phyloP scores from a whole-genome alignment of 352 stramenopile genomes.

The Discostella stelligera region DNA sequence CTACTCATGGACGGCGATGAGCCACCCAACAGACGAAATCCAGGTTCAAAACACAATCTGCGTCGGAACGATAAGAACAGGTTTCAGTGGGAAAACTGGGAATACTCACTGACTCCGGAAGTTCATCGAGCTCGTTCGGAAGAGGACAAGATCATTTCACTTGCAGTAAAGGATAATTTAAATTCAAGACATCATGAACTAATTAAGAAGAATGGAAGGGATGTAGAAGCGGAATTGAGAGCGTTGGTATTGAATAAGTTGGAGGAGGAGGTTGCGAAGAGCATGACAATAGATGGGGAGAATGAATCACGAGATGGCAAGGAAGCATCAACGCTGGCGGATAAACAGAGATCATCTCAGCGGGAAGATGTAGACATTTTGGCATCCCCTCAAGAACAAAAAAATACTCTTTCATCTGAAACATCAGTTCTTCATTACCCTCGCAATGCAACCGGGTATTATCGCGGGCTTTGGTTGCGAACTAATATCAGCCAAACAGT shows the following conservation, averaged over 20 bases:
- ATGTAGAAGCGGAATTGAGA: slow-evolving; percentile 55
- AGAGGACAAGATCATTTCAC: slow-evolving; percentile 32
- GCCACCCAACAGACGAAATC: slow-evolving; percentile 18
- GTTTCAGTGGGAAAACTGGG: slow-evolving; percentile 22
- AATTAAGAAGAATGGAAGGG: slow-evolving; percentile 58
- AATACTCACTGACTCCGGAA: slow-evolving; percentile 12
- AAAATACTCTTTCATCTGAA: slow-evolving; percentile 13
- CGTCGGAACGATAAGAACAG: slow-evolving; percentile 17
- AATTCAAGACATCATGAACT: slow-evolving; percentile 59
- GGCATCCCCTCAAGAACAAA: no score
- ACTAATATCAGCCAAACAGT: slow-evolving; percentile 23
- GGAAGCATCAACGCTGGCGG: background rate
- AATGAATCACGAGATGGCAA: background rate
- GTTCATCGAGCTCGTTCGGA: slow-evolving; percentile 26
- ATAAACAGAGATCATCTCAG: background rate
- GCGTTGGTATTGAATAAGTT: slow-evolving; percentile 49
- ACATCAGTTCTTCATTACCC: slow-evolving; percentile 71
- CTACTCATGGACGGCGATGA: slow-evolving; percentile 83
- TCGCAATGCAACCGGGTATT: slow-evolving; percentile 81
- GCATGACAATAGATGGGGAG: slow-evolving; percentile 8
- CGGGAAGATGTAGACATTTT: slow-evolving; percentile 3
- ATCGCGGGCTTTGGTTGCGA: slow-evolving; percentile 71
- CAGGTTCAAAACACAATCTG: no score
- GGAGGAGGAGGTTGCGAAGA: slow-evolving; percentile 27
- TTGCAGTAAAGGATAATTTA: slow-evolving; percentile 20